phyloP scores from a whole-genome alignment of 768 basidiomycete genomes.

The Arthromyces matolae region DNA sequence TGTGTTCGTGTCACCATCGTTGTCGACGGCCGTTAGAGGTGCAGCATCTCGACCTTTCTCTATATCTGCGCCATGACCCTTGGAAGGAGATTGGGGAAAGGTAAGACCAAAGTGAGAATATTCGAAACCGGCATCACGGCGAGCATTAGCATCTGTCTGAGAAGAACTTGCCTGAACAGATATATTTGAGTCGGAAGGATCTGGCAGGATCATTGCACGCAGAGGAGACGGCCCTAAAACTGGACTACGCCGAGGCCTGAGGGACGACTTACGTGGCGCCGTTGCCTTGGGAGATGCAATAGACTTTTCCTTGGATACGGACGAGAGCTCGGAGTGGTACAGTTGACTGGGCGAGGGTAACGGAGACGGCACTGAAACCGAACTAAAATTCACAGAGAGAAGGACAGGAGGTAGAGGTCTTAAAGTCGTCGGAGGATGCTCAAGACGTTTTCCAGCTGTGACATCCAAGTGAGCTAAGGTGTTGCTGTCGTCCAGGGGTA shows the following conservation, averaged over 20 bases:
- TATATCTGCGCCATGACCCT: not conserved
- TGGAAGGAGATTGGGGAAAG: conserved; percentile 9
- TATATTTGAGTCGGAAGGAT: conserved; percentile 19
- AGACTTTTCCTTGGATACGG: too few relatives aligned
- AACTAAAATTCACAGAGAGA: conserved; percentile 7
- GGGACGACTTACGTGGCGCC: conserved; percentile 13
- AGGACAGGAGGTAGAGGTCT: conserved; percentile 8
- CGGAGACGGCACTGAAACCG: conserved; percentile 5
- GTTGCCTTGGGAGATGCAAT: conserved; percentile 7
- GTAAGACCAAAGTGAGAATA: conserved; percentile 19
- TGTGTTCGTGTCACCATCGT: conserved; percentile 26
- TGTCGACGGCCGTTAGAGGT: conserved; percentile 4
- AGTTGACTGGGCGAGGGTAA: too few relatives aligned
- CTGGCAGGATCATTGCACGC: conserved; percentile 40
- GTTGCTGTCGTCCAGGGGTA: not conserved
- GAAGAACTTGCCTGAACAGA: conserved; percentile 3
- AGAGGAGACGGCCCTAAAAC: conserved; percentile 44
- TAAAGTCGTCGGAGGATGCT: not conserved
- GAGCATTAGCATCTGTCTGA: conserved; percentile 2
- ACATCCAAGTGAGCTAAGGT: not conserved
- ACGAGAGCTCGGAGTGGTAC: too few relatives aligned
- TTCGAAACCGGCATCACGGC: not conserved
- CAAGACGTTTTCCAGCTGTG: conserved; percentile 1
- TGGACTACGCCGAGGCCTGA: conserved; percentile 34
- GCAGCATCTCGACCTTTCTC: not conserved